A percentile compares a stretch with the other conserved stretches of the same genome.
Conservation (phyloP, 257 asterid genomes). For the Misopates orontium region DNA sequence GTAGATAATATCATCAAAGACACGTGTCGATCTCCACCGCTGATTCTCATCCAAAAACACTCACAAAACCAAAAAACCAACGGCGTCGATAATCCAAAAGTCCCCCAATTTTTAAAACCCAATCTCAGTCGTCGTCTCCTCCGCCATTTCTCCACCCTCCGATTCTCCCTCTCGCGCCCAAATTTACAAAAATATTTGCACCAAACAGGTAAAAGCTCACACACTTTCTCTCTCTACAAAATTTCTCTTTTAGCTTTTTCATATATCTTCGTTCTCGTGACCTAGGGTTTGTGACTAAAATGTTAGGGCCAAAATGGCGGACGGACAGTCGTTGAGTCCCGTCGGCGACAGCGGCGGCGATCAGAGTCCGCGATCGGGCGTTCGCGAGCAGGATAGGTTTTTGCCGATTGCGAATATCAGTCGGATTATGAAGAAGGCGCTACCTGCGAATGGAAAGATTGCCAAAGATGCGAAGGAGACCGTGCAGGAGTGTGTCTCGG, state of each 20-base stretch:
- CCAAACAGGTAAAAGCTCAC: not conserved
- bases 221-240: too few species aligned
- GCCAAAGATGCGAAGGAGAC: slow-evolving; percentile 74
- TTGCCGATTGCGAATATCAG: slow-evolving; percentile 68
- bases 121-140: slow-evolving; percentile 53
- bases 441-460: slow-evolving; percentile 67
- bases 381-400: slow-evolving; percentile 71
- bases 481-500: slow-evolving; percentile 79
- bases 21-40: too few species aligned
- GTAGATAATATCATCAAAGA: too few species aligned
- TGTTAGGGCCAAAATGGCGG: slow-evolving; percentile 51
- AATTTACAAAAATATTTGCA: slow-evolving; percentile 43
- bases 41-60: too few species aligned
- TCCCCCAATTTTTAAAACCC: slow-evolving; percentile 22
- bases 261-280: slow-evolving; percentile 10
- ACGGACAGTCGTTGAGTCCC: slow-evolving; percentile 42
- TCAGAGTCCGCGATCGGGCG: slow-evolving; percentile 53
- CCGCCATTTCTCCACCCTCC: slow-evolving; percentile 56
- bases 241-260: not conserved
- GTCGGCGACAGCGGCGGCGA: slow-evolving; percentile 73
- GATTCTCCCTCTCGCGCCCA: slow-evolving; percentile 49
- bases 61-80: not conserved
- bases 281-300: slow-evolving; percentile 3
- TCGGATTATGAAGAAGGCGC: slow-evolving; percentile 74
- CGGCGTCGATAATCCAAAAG: slow-evolving; percentile 24